A percentile compares a stretch with the other conserved stretches of the same genome.
Conservation (phyloP, 2,329 filamentous ascomycete genomes). For the Scopulariopsis brevicaulis region DNA sequence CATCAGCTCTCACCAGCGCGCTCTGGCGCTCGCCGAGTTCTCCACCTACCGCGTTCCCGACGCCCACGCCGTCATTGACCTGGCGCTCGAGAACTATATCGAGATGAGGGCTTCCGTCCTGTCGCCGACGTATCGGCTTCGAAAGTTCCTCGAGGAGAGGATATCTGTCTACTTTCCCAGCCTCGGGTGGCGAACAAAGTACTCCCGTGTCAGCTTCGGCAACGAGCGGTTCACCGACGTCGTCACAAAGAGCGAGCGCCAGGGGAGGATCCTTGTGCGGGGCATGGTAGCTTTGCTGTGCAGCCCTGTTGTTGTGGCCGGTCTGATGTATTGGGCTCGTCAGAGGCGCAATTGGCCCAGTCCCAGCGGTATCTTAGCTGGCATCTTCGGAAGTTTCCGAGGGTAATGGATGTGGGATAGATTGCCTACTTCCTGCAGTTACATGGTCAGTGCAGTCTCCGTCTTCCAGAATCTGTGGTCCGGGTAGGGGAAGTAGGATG, state of each 20-base stretch:
- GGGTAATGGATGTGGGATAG: not conserved
- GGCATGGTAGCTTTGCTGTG: not conserved
- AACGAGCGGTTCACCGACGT: slow-evolving; percentile 88
- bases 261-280: slow-evolving; percentile 46
- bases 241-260: slow-evolving; percentile 54
- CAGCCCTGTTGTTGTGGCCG: not conserved
- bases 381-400: not conserved
- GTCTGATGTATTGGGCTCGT: not conserved
- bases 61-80: slow-evolving; percentile 81
- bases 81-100: slow-evolving; percentile 81
- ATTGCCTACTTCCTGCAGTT: not conserved
- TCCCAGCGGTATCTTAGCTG: not conserved
- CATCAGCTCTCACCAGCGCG: slow-evolving; percentile 42
- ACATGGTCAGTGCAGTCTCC: not conserved
- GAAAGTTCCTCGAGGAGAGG: slow-evolving; percentile 80
- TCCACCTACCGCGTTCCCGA: slow-evolving; percentile 63
- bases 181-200: slow-evolving; percentile 85
- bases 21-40: slow-evolving; percentile 63
- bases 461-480: not conserved
- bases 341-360: not conserved
- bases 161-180: slow-evolving; percentile 65
- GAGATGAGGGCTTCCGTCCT: slow-evolving; percentile 88
- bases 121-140: slow-evolving; percentile 62
- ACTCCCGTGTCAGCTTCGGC: slow-evolving; percentile 83
- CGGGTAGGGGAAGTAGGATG: not conserved